These are phyloP conservation scores for Citrus inodora DNA, from an alignment of 345 rosid species.

Conservation along the genomic window DNA sequence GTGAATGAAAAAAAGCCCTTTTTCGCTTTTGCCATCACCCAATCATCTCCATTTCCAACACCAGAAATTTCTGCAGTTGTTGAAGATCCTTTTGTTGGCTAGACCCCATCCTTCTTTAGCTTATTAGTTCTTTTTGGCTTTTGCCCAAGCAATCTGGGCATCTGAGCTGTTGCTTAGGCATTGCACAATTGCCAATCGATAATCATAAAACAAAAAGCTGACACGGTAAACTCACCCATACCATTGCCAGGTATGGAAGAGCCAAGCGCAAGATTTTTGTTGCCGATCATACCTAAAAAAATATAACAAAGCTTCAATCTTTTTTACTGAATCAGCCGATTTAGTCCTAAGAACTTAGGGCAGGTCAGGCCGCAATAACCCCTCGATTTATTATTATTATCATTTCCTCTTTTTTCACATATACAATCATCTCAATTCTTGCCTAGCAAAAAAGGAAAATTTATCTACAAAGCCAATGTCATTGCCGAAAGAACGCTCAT, in stretches of 20 bases:
- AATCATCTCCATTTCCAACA: neutral
- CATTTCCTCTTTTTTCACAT: too few relatives aligned
- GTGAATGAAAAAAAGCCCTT: neutral
- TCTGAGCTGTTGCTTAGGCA: constrained; percentile 46
- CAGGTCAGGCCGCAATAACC: too few relatives aligned
- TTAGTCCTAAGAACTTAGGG: neutral
- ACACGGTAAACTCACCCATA: constrained; percentile 53
- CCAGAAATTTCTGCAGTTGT: constrained; percentile 6
- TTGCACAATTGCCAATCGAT: constrained; percentile 46
- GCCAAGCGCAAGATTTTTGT: constrained; percentile 47
- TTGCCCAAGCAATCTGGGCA: too few relatives aligned
- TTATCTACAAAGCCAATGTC: too few relatives aligned
- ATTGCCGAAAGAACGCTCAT: too few relatives aligned
- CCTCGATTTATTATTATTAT: too few relatives aligned
- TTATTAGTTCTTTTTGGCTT: neutral
- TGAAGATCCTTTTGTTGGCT: constrained; percentile 10
- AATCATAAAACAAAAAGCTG: constrained; percentile 40
- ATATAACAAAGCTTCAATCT: constrained; percentile 52
- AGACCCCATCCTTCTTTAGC: constrained; percentile 19
- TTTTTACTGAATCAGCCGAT: constrained; percentile 32
- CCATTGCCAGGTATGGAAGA: constrained; percentile 32
- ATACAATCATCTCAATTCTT: too few relatives aligned
- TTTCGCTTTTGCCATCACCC: neutral
- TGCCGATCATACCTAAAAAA: constrained; percentile 42
- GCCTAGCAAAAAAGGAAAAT: too few relatives aligned